These are phyloP conservation scores for Asterophora parasitica DNA, from an alignment of 768 basidiomycete species.

Conservation along the genomic window DNA sequence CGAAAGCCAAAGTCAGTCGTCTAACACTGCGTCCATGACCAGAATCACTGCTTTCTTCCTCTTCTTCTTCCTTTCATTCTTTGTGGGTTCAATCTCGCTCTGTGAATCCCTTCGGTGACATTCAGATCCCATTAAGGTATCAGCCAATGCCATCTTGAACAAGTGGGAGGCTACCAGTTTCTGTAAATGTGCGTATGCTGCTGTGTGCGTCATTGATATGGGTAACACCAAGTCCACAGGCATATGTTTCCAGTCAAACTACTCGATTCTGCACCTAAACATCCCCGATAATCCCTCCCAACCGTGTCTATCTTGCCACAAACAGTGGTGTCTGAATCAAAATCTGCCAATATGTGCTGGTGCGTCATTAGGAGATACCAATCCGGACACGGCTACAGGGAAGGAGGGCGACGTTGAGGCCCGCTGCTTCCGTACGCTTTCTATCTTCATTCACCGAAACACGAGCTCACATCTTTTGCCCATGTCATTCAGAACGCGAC, in stretches of 20 bases:
- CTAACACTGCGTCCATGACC: conserved; percentile 8
- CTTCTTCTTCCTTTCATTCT: conserved; percentile 16
- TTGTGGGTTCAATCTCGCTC: conserved; percentile 17
- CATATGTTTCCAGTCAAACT: conserved; percentile 87
- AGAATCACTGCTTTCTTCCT: conserved; percentile 4
- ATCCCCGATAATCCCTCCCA: conserved; percentile 81
- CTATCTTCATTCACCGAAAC: conserved; percentile 5
- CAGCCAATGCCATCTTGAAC: conserved; percentile 42
- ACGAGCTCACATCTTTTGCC: conserved; percentile 17
- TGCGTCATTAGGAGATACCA: conserved; percentile 77
- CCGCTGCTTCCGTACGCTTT: conserved; percentile 84
- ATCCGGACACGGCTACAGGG: conserved; percentile 91
- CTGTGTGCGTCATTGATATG: neutral
- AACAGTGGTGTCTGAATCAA: conserved; percentile 94
- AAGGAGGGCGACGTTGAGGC: conserved; percentile 96
- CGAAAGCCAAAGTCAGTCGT: neutral
- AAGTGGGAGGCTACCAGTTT: conserved; percentile 91
- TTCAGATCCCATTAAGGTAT: conserved; percentile 14
- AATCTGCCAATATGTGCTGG: conserved; percentile 80
- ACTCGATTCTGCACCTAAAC: conserved; percentile 77
- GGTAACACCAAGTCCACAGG: conserved; percentile 40
- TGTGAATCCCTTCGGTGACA: neutral
- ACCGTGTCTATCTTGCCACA: conserved; percentile 90
- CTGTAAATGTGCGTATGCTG: conserved; percentile 66
- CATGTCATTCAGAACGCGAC: conserved; percentile 67